A percentile compares a stretch with the other conserved stretches of the same genome.
Conservation (phyloP, 129 eudicot genomes). For the Gnaphalium uliginosum region DNA sequence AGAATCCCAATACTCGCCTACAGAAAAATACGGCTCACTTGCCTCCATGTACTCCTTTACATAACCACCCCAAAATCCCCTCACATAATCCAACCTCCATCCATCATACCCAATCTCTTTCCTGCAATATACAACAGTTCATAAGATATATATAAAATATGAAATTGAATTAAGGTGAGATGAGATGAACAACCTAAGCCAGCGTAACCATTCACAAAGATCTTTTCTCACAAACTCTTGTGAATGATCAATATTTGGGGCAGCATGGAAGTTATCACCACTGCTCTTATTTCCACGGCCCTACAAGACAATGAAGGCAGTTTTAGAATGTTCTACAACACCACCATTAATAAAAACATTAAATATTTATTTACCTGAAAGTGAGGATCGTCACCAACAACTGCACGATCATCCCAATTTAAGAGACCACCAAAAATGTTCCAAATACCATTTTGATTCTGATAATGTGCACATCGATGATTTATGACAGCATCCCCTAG, state of each 20-base stretch:
- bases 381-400: conserved; percentile 95
- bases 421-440: conserved; percentile 90
- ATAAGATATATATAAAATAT: not conserved
- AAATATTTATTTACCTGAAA: conserved; percentile 60
- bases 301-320: conserved; percentile 34
- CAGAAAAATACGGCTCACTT: conserved; percentile 83
- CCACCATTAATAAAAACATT: conserved; percentile 7
- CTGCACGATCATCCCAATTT: conserved; percentile 98
- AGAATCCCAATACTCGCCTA: conserved; percentile 98
- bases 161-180: not conserved
- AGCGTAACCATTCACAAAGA: conserved; percentile 81
- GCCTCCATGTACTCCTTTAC: conserved; percentile 93
- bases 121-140: conserved; percentile 37
- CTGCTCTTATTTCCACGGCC: conserved; percentile 96
- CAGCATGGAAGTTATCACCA: conserved; percentile 98
- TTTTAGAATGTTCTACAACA: not conserved
- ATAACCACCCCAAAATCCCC: conserved; percentile 99
- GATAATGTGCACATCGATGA: conserved; percentile 80
- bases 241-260: conserved; percentile 97
- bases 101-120: conserved; percentile 96
- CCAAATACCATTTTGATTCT: conserved; percentile 88
- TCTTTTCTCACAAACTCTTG: conserved; percentile 96
- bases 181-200: conserved; percentile 71
- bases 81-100: conserved; percentile 91
- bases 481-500: conserved; percentile 93